Conservation (phyloP, 2,329 filamentous ascomycete species). For the Verticillium isaacii region DNA sequence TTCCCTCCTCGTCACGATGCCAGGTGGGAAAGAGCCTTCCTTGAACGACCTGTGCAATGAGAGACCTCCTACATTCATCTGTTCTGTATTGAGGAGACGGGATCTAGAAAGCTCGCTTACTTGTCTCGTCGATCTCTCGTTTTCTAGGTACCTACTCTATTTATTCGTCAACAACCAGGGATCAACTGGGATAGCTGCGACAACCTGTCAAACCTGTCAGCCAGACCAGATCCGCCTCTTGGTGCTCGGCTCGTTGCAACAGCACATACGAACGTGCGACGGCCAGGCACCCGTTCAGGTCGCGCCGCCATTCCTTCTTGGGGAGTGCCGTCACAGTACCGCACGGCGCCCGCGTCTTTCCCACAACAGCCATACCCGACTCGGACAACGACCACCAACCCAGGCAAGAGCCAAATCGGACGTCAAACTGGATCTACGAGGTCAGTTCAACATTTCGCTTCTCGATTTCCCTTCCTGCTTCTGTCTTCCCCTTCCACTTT, state of each 20-base stretch:
- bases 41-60: too few species aligned
- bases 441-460: not conserved
- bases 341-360: not conserved
- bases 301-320: not conserved
- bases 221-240: not conserved
- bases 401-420: not conserved
- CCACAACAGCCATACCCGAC: not conserved
- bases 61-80: too few species aligned
- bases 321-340: not conserved
- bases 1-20: not conserved
- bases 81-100: not conserved
- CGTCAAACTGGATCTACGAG: not conserved
- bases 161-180: not conserved
- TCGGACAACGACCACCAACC: not conserved
- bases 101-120: not conserved
- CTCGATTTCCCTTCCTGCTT: not conserved
- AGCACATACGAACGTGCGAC: not conserved
- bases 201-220: not conserved
- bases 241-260: not conserved
- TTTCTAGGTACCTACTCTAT: not conserved
- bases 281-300: not conserved
- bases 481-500: not conserved
- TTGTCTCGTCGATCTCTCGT: not conserved
- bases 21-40: too few species aligned
- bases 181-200: not conserved